Base-by-base conservation (phyloP, 768 basidiomycete species). In the Pisolithus albus region DNA sequence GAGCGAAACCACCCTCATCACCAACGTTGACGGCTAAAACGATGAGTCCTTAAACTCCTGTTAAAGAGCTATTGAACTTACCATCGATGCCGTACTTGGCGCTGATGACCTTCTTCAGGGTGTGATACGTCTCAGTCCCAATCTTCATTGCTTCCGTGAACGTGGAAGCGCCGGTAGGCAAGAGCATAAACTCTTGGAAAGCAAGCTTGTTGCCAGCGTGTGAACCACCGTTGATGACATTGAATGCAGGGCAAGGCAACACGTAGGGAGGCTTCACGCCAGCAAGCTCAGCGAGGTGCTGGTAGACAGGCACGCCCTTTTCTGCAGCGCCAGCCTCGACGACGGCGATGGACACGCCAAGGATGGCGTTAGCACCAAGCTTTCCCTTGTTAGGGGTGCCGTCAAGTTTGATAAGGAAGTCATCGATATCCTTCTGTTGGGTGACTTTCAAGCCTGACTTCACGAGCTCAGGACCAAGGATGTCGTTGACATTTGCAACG, bases 141-240 rank as follows among this genome's bases (percentile, higher is more conserved):
- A 95, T 93, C 76, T 97, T 95, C 85, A 99, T 86, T 52, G 96
- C 93, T 78, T 99, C 94, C 30, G 89, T 84, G 80, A 98, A 99
- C 53, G 79, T 80, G 16, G 77, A 61, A 47, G 96, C 96, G 48
- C 94, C 95, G 55, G 92, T 94, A 56, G 96, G 95, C 56, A 97
- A 80, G 61, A 99, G 80, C 96, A 99, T 98, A 80, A 99, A 99
- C 74, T 99, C 96, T 74, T 99, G 96, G 90, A 98, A 99, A 37
- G 96, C 96, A 57, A 99, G 88, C 74, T 95, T 94, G 82, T 99
- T 99, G 47, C 96, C 96, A 53, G 96, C 96, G 69, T 99, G 96
- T 56, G 95, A 97, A 58, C 96, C 96, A 71, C 96, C 96, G 74
- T 99, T 99, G 79, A 99, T 99, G 63, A 99, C 96, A 70, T 99